phyloP scores from a whole-genome alignment of 331 rosid genomes.

The Spiraea crenata region DNA sequence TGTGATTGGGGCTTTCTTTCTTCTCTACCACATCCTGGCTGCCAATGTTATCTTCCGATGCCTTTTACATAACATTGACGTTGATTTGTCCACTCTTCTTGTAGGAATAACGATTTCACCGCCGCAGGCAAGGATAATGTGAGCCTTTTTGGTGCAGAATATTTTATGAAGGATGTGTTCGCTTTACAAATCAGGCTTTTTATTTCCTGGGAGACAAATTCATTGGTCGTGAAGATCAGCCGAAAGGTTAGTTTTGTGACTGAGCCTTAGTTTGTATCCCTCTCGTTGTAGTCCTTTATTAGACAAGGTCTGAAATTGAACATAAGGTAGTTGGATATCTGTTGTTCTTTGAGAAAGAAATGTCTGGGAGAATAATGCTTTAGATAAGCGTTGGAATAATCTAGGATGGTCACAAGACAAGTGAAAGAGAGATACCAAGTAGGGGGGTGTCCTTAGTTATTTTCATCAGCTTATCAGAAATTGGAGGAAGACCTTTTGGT shows the following conservation, averaged over 20 bases:
- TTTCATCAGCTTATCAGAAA: neutral
- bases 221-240: slow-evolving; percentile 63
- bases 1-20: neutral
- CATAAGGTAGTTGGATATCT: slow-evolving; percentile 2
- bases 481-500: neutral
- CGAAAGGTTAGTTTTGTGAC: slow-evolving; percentile 49
- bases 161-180: slow-evolving; percentile 49
- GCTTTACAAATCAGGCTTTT: slow-evolving; percentile 68
- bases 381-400: neutral
- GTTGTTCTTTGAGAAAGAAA: neutral
- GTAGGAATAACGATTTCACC: slow-evolving; percentile 60
- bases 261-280: neutral
- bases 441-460: neutral
- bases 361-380: neutral
- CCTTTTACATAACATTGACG: neutral
- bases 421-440: neutral
- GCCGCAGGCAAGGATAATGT: slow-evolving; percentile 42
- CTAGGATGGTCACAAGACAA: neutral
- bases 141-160: slow-evolving; percentile 39
- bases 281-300: neutral
- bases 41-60: neutral
- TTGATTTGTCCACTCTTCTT: slow-evolving; percentile 33
- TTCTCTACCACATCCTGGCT: neutral
- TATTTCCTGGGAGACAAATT: slow-evolving; percentile 65
- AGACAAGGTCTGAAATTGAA: neutral